A percentile compares a stretch with the other conserved stretches of the same genome.
Evolutionary conservation across 345 rosid genomes (phyloP).

Genomic region (Dimocarpus longan): DNA sequence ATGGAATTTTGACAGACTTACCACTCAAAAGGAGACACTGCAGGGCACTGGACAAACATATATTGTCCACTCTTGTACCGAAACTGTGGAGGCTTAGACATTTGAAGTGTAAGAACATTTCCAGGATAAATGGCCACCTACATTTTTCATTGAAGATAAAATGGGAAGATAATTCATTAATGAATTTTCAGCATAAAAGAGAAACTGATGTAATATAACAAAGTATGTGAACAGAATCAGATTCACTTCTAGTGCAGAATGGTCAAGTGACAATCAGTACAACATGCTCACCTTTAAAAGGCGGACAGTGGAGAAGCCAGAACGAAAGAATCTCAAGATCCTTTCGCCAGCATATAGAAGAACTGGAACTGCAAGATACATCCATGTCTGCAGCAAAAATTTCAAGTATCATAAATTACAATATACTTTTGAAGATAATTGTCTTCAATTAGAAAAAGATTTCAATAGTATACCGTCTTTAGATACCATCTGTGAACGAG

Average conservation of each 20-base stretch:
- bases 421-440: not conserved
- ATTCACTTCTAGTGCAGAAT: not conserved
- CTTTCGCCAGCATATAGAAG: slow-evolving; percentile 83
- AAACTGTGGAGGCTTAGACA: slow-evolving; percentile 94
- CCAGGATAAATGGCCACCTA: slow-evolving; percentile 99
- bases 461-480: slow-evolving; percentile 62
- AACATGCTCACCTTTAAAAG: slow-evolving; percentile 60
- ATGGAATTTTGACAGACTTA: slow-evolving; percentile 25
- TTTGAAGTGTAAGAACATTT: slow-evolving; percentile 86
- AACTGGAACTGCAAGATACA: slow-evolving; percentile 89
- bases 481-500: slow-evolving; percentile 76
- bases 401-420: slow-evolving; percentile 2
- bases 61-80: slow-evolving; percentile 96
- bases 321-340: slow-evolving; percentile 82
- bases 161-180: not conserved
- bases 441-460: slow-evolving; percentile 6
- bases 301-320: slow-evolving; percentile 74
- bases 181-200: not conserved
- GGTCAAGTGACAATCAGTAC: not conserved
- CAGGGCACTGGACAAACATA: slow-evolving; percentile 98
- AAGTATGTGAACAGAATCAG: not conserved
- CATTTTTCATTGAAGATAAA: not conserved
- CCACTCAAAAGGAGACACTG: slow-evolving; percentile 99
- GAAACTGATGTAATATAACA: not conserved
- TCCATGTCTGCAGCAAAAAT: slow-evolving; percentile 74